Evolutionary conservation across 352 stramenopile species (phyloP).

Genomic region (Globisporangium iwayamae): DNA sequence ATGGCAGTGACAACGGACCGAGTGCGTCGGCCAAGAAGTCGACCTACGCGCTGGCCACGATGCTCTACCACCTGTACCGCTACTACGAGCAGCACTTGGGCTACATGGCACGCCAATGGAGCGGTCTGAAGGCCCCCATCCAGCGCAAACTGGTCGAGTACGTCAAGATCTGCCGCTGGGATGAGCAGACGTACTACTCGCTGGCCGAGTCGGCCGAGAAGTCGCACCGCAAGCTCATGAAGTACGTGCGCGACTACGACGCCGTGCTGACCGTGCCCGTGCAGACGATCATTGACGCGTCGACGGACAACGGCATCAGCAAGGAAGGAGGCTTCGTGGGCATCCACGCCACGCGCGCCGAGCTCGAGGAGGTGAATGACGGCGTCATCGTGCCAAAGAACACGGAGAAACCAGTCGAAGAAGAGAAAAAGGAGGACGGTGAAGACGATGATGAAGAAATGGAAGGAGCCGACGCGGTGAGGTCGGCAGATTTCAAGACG

Average conservation of each 20-base stretch:
- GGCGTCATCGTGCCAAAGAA: conserved; percentile 38
- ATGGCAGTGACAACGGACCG: not conserved
- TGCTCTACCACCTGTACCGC: conserved; percentile 91
- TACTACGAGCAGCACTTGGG: conserved; percentile 94
- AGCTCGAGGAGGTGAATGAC: conserved; percentile 55
- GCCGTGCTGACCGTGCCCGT: conserved; percentile 76
- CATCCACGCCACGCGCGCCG: conserved; percentile 60
- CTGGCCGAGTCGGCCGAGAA: conserved; percentile 97
- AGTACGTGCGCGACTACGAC: conserved; percentile 93
- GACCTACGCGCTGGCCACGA: conserved; percentile 71
- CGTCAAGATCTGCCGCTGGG: conserved; percentile 98
- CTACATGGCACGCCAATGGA: conserved; percentile 80
- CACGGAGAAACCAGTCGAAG: conserved; percentile 10
- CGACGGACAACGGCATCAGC: conserved; percentile 77
- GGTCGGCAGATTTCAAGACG: conserved; percentile 11
- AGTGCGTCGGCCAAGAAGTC: conserved; percentile 10
- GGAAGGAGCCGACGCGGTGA: not conserved
- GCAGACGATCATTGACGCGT: conserved; percentile 87
- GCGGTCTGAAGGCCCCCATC: conserved; percentile 90
- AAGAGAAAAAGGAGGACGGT: conserved; percentile 18
- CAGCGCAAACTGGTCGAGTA: conserved; percentile 98
- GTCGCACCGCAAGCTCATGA: conserved; percentile 98
- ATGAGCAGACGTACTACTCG: conserved; percentile 99
- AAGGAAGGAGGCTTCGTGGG: conserved; percentile 80
- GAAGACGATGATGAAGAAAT: conserved; percentile 11